A percentile compares a stretch with the other conserved stretches of the same genome.
These are phyloP conservation scores for Pouteria glomerata DNA, from an alignment of 148 eudicot species.

Conservation along the genomic window DNA sequence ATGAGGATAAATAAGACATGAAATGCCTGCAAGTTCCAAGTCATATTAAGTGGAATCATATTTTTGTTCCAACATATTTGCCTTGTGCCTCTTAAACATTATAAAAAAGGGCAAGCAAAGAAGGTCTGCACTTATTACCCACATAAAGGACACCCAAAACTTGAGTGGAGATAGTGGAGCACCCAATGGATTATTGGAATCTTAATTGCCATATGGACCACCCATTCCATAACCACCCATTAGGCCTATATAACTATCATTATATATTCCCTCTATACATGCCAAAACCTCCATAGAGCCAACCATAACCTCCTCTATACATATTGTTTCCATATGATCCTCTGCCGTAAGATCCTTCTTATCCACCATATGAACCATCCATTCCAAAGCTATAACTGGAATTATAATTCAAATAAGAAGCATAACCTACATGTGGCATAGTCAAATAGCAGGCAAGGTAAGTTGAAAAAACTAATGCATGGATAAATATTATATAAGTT, in stretches of 20 bases:
- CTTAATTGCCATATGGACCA: constrained; percentile 65
- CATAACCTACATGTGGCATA: constrained; percentile 50
- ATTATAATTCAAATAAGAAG: constrained; percentile 44
- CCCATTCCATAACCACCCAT: constrained; percentile 70
- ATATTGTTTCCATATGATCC: constrained; percentile 55
- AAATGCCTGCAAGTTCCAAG: too few relatives aligned
- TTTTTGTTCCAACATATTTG: not conserved
- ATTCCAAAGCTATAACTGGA: constrained; percentile 64
- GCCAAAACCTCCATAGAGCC: constrained; percentile 38
- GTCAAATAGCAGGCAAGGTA: constrained; percentile 12
- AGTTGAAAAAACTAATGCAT: not conserved
- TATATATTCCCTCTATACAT: constrained; percentile 66
- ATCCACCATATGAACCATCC: constrained; percentile 66
- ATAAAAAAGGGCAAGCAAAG: not conserved
- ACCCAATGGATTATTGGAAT: constrained; percentile 78
- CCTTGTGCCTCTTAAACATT: not conserved
- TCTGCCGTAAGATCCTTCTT: constrained; percentile 49
- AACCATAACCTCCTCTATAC: constrained; percentile 55
- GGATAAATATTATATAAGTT: not conserved
- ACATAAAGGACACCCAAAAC: constrained; percentile 88
- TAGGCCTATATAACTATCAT: constrained; percentile 53
- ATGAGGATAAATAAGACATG: constrained; percentile 2
- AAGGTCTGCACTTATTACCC: constrained; percentile 58
- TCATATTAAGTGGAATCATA: not conserved
- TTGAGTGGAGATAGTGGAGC: constrained; percentile 84